These are phyloP conservation scores for Peronosclerospora sorghi DNA, from an alignment of 352 stramenopile species.

Conservation along the genomic window DNA sequence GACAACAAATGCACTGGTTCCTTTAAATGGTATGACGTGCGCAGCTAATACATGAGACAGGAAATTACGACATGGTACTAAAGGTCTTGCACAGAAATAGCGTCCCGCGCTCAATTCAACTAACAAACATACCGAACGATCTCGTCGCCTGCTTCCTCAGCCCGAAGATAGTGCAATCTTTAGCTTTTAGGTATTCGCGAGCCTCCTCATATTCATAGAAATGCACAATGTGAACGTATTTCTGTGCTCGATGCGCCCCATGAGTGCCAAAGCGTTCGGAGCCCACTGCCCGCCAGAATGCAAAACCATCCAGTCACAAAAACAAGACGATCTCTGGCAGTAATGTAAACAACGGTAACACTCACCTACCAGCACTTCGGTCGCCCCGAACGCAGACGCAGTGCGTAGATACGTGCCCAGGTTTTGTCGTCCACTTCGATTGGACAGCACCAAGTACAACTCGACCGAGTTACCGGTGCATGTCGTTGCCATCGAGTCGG, in stretches of 20 bases:
- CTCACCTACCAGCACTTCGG: slow-evolving; percentile 63
- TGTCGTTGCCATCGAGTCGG: too few species aligned
- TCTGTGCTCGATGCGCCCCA: slow-evolving; percentile 64
- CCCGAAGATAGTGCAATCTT: slow-evolving; percentile 49
- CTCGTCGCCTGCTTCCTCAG: slow-evolving; percentile 18
- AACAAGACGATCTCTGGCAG: too few species aligned
- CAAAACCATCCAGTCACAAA: slow-evolving; percentile 4
- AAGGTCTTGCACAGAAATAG: background rate
- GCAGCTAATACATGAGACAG: slow-evolving; percentile 25
- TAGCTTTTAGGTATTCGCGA: slow-evolving; percentile 38
- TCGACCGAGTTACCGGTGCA: too few species aligned
- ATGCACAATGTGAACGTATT: slow-evolving; percentile 67
- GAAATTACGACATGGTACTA: slow-evolving; percentile 2
- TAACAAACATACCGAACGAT: slow-evolving; percentile 20
- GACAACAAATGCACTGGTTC: slow-evolving; percentile 60
- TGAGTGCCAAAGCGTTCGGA: slow-evolving; percentile 70
- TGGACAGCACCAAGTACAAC: slow-evolving; percentile 68
- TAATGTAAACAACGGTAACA: too few species aligned
- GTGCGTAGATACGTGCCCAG: slow-evolving; percentile 71
- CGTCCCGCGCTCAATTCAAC: background rate
- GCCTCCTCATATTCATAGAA: slow-evolving; percentile 63
- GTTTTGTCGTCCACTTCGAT: slow-evolving; percentile 62
- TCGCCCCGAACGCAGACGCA: slow-evolving; percentile 56
- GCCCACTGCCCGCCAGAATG: slow-evolving; percentile 30
- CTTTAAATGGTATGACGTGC: slow-evolving; percentile 33